These are phyloP conservation scores for Rhexocercosporidium sp. DNA, from an alignment of 2,329 filamentous ascomycete genomes.

Conservation along the genomic window DNA sequence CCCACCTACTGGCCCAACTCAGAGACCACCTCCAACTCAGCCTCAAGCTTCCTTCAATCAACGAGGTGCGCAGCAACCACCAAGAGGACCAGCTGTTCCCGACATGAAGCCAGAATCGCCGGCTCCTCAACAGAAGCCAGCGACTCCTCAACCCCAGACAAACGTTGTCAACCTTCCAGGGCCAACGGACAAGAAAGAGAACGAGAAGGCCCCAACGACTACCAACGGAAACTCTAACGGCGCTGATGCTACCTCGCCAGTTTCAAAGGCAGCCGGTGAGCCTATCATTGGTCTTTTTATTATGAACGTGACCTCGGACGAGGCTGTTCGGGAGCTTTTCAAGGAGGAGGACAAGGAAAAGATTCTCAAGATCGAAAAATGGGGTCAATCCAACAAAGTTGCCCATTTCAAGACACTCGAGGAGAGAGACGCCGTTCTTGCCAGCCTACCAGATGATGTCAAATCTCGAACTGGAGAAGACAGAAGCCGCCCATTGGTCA, in stretches of 20 bases:
- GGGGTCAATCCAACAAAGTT: slow-evolving; percentile 80
- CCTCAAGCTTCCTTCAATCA: slow-evolving; percentile 33
- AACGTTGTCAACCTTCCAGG: slow-evolving; percentile 44
- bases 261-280: slow-evolving; percentile 64
- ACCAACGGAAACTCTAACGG: slow-evolving; percentile 60
- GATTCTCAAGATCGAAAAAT: slow-evolving; percentile 79
- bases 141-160: slow-evolving; percentile 50
- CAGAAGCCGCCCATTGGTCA: slow-evolving; percentile 79
- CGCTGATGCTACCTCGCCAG: slow-evolving; percentile 59
- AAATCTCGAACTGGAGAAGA: slow-evolving; percentile 74
- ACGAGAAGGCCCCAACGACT: slow-evolving; percentile 55
- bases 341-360: slow-evolving; percentile 82
- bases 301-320: slow-evolving; percentile 81
- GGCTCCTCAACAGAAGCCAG: slow-evolving; percentile 49
- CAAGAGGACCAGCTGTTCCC: slow-evolving; percentile 39
- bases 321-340: slow-evolving; percentile 83
- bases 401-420: slow-evolving; percentile 82
- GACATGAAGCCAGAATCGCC: slow-evolving; percentile 41
- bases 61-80: slow-evolving; percentile 38
- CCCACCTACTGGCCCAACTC: slow-evolving; percentile 41
- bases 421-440: slow-evolving; percentile 80
- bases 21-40: slow-evolving; percentile 36
- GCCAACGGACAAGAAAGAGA: slow-evolving; percentile 56
- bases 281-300: slow-evolving; percentile 87
- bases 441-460: slow-evolving; percentile 74